phyloP scores from a whole-genome alignment of 768 basidiomycete species.

The Trametes cingulata region DNA sequence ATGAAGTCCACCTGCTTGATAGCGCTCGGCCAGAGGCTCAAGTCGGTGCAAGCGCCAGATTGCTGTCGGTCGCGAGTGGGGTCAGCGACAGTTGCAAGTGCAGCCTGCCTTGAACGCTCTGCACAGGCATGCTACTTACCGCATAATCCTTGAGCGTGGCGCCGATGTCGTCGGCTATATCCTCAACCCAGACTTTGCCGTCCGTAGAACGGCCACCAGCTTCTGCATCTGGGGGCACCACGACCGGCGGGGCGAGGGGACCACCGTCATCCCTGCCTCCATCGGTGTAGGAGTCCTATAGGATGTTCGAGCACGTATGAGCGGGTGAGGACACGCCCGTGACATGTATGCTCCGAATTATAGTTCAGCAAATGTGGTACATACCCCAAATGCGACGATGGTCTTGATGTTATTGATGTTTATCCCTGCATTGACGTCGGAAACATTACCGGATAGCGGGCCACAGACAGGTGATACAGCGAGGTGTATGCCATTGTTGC shows the following conservation, averaged over 20 bases:
- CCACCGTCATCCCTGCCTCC: slow-evolving; percentile 50
- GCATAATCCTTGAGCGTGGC: slow-evolving; percentile 53
- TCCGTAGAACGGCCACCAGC: slow-evolving; percentile 55
- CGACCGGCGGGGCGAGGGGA: slow-evolving; percentile 41
- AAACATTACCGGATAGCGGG: slow-evolving; percentile 37
- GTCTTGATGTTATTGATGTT: slow-evolving; percentile 39
- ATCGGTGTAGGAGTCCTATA: slow-evolving; percentile 50
- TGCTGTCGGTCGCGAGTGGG: slow-evolving; percentile 30
- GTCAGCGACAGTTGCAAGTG: slow-evolving; percentile 10
- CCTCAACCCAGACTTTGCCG: slow-evolving; percentile 52
- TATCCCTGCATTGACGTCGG: slow-evolving; percentile 53
- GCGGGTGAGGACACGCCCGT: neutral
- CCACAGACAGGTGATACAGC: slow-evolving; percentile 50
- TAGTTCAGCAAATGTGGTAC: slow-evolving; percentile 11
- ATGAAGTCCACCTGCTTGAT: slow-evolving; percentile 49
- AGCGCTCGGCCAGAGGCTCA: slow-evolving; percentile 53
- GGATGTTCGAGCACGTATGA: neutral
- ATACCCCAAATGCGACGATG: slow-evolving; percentile 54
- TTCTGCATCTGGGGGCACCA: slow-evolving; percentile 43
- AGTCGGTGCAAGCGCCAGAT: slow-evolving; percentile 49
- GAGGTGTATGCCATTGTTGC: slow-evolving; percentile 38
- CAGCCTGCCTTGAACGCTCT: too few species aligned
- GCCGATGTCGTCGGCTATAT: slow-evolving; percentile 40
- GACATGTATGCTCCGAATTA: neutral
- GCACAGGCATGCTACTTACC: slow-evolving; percentile 28